A percentile compares a stretch with the other conserved stretches of the same genome.
Conservation (phyloP, 2,329 filamentous ascomycete species). For the Claviceps citrina region DNA sequence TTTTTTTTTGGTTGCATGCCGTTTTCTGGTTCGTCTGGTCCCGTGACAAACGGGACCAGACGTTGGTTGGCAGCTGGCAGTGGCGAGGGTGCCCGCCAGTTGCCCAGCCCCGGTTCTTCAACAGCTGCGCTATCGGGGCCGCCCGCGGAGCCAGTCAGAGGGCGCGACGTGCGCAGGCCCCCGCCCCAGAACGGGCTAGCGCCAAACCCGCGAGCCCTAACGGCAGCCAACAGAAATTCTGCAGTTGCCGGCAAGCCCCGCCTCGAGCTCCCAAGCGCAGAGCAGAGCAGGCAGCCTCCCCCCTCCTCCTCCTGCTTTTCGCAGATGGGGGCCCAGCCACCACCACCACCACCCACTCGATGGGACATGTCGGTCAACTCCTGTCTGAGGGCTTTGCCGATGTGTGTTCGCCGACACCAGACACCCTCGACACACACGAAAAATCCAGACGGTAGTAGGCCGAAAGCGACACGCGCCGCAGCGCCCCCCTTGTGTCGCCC, state of each 20-base stretch:
- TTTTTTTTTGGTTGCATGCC: too few relatives aligned
- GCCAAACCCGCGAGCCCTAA: too few relatives aligned
- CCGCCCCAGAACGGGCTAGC: too few relatives aligned
- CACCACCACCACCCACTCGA: slow-evolving; percentile 3
- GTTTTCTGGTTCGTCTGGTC: too few relatives aligned
- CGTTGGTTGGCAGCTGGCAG: too few relatives aligned
- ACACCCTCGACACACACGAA: slow-evolving; percentile 3
- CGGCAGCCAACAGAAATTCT: slow-evolving; percentile 1
- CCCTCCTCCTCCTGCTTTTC: not conserved
- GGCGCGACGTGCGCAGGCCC: too few relatives aligned
- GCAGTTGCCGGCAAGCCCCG: not conserved
- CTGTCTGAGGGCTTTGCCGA: too few relatives aligned
- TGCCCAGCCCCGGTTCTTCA: too few relatives aligned
- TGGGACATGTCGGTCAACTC: slow-evolving; percentile 5
- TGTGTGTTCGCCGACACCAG: slow-evolving; percentile 7
- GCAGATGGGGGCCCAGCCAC: not conserved
- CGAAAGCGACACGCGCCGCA: slow-evolving; percentile 5
- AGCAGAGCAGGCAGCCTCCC: not conserved
- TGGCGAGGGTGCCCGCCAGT: too few relatives aligned
- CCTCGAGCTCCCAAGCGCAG: not conserved
- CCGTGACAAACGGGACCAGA: too few relatives aligned
- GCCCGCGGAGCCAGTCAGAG: too few relatives aligned
- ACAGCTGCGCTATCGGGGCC: too few relatives aligned
- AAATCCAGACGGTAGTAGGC: slow-evolving; percentile 6
- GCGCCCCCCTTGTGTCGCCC: slow-evolving; percentile 6